Evolutionary conservation across 2,329 filamentous ascomycete species (phyloP).

Genomic region (Arthroderma sp.): DNA sequence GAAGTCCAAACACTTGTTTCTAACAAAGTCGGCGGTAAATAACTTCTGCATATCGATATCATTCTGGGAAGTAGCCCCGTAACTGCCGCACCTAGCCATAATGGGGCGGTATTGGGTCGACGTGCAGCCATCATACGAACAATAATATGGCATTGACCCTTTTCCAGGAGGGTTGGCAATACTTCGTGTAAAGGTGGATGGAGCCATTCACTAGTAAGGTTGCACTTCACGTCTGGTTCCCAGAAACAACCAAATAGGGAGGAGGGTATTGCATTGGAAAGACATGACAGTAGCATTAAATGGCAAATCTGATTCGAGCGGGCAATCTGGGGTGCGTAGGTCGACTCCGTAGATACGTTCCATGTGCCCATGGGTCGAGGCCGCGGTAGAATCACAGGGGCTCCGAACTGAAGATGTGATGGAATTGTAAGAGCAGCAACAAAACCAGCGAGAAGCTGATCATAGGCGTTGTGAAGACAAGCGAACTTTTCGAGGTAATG

Average conservation of each 20-base stretch:
- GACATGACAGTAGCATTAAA: slow-evolving; percentile 9
- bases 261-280: slow-evolving; percentile 9
- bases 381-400: slow-evolving; percentile 9
- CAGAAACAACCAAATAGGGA: slow-evolving; percentile 10
- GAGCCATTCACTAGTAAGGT: slow-evolving; percentile 10
- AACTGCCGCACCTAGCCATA: slow-evolving; percentile 8
- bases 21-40: slow-evolving; percentile 6
- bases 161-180: slow-evolving; percentile 6
- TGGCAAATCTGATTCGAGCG: no score
- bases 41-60: background rate
- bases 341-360: no score
- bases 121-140: slow-evolving; percentile 8
- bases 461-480: slow-evolving; percentile 10
- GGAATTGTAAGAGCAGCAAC: slow-evolving; percentile 12
- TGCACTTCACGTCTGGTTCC: slow-evolving; percentile 7
- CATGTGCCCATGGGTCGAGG: slow-evolving; percentile 2
- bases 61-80: slow-evolving; percentile 10
- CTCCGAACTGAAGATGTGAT: slow-evolving; percentile 11
- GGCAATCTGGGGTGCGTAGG: no score
- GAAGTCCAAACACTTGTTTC: slow-evolving; percentile 2
- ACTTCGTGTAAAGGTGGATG: slow-evolving; percentile 6
- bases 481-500: slow-evolving; percentile 13
- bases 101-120: slow-evolving; percentile 9
- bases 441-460: slow-evolving; percentile 14
- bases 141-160: slow-evolving; percentile 5